phyloP scores from a whole-genome alignment of 2,329 filamentous ascomycete genomes.

The Aspergillus fischeri region DNA sequence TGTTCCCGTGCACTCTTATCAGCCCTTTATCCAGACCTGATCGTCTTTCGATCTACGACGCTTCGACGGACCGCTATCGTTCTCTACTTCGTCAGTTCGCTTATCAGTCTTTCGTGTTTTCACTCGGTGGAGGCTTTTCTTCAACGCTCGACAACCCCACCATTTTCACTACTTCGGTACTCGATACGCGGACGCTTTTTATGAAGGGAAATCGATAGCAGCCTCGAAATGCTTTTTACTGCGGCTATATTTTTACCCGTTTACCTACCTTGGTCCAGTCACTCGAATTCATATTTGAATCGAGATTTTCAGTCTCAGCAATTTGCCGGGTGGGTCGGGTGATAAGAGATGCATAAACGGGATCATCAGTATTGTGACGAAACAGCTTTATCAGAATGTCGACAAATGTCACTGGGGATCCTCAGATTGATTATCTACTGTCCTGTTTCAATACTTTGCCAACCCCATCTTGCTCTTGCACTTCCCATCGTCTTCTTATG shows the following conservation, averaged over 20 bases:
- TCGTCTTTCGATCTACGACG: constrained; percentile 29
- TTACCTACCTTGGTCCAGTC: constrained; percentile 16
- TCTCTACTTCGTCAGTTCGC: constrained; percentile 14
- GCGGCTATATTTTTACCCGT: constrained; percentile 33
- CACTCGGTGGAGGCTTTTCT: constrained; percentile 4
- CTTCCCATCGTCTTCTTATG: constrained; percentile 1
- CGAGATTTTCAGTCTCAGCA: constrained; percentile 9
- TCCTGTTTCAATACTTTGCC: constrained; percentile 11
- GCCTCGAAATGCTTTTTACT: constrained; percentile 30
- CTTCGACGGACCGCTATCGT: constrained; percentile 28
- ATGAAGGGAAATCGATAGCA: constrained; percentile 19
- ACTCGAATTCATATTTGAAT: constrained; percentile 14
- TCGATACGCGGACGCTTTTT: constrained; percentile 8
- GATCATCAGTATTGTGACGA: constrained; percentile 21
- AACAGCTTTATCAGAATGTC: constrained; percentile 17
- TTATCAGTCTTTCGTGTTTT: constrained; percentile 10
- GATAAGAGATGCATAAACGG: constrained; percentile 32
- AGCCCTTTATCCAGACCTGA: constrained; percentile 34
- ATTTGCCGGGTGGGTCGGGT: constrained; percentile 23
- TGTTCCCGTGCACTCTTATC: constrained; percentile 34
- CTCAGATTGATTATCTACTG: constrained; percentile 15
- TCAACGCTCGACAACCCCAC: constrained; percentile 5
- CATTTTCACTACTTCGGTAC: constrained; percentile 12
- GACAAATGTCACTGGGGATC: constrained; percentile 15
- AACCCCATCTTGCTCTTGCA: constrained; percentile 9